Conservation (phyloP, 495 filamentous ascomycete genomes). For the Saxophila tyrrhenica region DNA sequence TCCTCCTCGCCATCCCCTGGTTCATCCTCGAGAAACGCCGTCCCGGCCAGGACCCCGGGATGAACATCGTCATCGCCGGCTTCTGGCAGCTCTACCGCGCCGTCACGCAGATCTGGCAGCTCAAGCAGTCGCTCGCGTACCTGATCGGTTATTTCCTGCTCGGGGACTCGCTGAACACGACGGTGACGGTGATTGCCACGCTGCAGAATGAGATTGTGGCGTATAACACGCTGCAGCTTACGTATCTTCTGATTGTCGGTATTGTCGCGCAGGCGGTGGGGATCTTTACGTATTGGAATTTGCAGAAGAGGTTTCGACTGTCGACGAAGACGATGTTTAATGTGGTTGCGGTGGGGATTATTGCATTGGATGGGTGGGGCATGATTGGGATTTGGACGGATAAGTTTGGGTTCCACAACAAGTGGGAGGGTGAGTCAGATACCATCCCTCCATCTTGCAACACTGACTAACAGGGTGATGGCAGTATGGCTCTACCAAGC, state of each 20-base stretch:
- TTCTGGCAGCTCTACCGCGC: slow-evolving; percentile 49
- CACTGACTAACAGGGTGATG: slow-evolving; percentile 22
- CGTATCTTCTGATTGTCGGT: slow-evolving; percentile 52
- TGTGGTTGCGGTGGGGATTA: slow-evolving; percentile 42
- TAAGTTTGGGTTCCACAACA: slow-evolving; percentile 49
- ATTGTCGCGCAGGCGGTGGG: slow-evolving; percentile 51
- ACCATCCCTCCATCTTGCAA: background rate
- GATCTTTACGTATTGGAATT: slow-evolving; percentile 49
- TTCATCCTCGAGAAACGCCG: slow-evolving; percentile 52
- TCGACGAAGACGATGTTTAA: slow-evolving; percentile 56
- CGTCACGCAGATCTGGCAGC: slow-evolving; percentile 45
- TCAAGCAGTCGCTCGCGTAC: slow-evolving; percentile 54
- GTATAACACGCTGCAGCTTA: slow-evolving; percentile 49
- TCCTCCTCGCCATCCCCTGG: slow-evolving; percentile 50
- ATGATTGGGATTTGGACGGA: slow-evolving; percentile 58
- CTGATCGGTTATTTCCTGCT: slow-evolving; percentile 56
- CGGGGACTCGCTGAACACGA: slow-evolving; percentile 54
- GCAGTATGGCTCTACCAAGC: slow-evolving; percentile 41
- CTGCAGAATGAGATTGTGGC: slow-evolving; percentile 50
- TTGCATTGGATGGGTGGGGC: slow-evolving; percentile 52
- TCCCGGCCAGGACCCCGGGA: slow-evolving; percentile 40
- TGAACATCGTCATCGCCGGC: slow-evolving; percentile 42
- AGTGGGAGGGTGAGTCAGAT: slow-evolving; percentile 40
- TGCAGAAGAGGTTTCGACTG: slow-evolving; percentile 42
- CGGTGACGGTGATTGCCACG: slow-evolving; percentile 54